A percentile compares a stretch with the other conserved stretches of the same genome.
Evolutionary conservation across 1,284 basidiomycete species (phyloP).

Genomic region (Phylloboletellus chloephorus): DNA sequence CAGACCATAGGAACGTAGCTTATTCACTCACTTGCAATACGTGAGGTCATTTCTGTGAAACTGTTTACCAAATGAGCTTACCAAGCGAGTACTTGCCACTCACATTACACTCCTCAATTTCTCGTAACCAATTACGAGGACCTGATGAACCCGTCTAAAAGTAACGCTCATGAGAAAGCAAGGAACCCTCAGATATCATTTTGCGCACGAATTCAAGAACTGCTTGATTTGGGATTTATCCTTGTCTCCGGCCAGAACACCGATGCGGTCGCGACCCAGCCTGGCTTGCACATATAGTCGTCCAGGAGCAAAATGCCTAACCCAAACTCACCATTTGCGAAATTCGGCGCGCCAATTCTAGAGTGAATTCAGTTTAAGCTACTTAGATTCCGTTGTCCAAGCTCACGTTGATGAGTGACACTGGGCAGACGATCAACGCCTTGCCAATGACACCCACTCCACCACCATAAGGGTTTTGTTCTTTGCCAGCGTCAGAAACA

Average conservation of each 20-base stretch:
- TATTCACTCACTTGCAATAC: conserved; percentile 53
- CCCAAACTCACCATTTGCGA: conserved; percentile 70
- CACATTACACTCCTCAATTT: conserved; percentile 78
- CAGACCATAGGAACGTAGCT: background rate
- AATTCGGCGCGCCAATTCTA: conserved; percentile 98
- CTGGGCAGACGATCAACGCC: conserved; percentile 90
- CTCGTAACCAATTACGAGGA: conserved; percentile 95
- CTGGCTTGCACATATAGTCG: conserved; percentile 27
- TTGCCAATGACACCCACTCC: conserved; percentile 60
- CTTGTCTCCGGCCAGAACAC: conserved; percentile 78
- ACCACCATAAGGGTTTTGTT: conserved; percentile 78
- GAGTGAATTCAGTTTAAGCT: conserved; percentile 6
- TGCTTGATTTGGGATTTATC: conserved; percentile 65
- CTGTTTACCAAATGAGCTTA: conserved; percentile 6
- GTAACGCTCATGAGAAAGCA: conserved; percentile 4
- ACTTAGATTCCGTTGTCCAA: background rate
- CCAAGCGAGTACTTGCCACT: conserved; percentile 17
- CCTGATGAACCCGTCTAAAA: conserved; percentile 70
- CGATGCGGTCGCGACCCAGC: conserved; percentile 77
- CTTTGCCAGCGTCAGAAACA: conserved; percentile 35
- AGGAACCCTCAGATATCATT: background rate
- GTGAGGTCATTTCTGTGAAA: conserved; percentile 49
- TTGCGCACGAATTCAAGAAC: conserved; percentile 66
- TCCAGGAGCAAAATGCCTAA: background rate
- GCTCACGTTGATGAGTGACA: conserved; percentile 79